These are phyloP conservation scores for Solanum clarkiae DNA, from an alignment of 257 asterid species.

Conservation along the genomic window DNA sequence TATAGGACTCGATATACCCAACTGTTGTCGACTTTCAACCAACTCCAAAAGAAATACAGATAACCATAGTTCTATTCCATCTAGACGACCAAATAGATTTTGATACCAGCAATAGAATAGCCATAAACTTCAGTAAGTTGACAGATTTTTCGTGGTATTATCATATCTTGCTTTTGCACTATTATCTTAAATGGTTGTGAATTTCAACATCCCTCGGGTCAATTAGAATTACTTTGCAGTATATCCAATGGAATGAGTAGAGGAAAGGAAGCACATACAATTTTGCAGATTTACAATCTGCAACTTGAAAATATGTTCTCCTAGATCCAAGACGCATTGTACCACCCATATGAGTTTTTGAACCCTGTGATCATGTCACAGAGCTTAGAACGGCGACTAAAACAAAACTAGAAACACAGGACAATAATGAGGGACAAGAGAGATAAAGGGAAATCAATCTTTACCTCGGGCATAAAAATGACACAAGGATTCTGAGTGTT, in stretches of 20 bases:
- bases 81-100: background rate
- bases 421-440: background rate
- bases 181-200: background rate
- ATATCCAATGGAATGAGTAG: background rate
- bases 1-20: background rate
- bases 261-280: conserved; percentile 34
- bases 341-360: conserved; percentile 80
- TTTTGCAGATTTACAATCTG: conserved; percentile 33
- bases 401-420: background rate
- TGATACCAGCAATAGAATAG: background rate
- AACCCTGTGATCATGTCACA: conserved; percentile 33
- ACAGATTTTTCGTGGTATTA: background rate
- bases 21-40: background rate
- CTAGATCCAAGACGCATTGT: conserved; percentile 84
- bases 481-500: conserved; percentile 32
- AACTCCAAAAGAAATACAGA: background rate
- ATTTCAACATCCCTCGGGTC: background rate
- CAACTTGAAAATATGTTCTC: conserved; percentile 50
- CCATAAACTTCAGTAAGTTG: background rate
- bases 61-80: background rate
- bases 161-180: background rate
- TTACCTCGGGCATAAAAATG: conserved; percentile 41
- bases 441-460: background rate
- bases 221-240: background rate
- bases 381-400: background rate